Conservation (phyloP, 306 rosid species). For the Citrullus colocynthis region DNA sequence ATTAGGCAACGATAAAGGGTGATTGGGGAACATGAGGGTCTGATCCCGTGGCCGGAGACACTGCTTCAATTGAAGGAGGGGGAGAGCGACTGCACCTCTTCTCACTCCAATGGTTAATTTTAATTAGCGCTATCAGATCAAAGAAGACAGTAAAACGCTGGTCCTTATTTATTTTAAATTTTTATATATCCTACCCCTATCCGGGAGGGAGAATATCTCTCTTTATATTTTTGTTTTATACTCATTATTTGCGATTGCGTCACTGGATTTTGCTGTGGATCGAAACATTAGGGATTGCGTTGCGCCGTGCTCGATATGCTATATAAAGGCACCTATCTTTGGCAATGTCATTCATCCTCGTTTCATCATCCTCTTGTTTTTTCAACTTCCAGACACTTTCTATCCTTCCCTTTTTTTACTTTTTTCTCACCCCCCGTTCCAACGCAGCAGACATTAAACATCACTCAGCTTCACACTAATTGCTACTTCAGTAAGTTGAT, state of each 20-base stretch:
- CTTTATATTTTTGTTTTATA: not conserved
- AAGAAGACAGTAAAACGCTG: not conserved
- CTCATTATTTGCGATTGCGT: not conserved
- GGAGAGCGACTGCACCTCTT: not conserved
- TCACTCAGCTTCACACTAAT: not conserved
- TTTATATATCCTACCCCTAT: no score
- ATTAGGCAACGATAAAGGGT: not conserved
- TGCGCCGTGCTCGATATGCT: not conserved
- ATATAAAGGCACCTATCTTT: not conserved
- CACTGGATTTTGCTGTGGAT: not conserved
- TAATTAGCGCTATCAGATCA: not conserved
- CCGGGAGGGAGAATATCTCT: not conserved
- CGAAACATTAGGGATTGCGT: not conserved
- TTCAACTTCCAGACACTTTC: not conserved
- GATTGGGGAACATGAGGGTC: not conserved
- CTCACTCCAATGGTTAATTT: not conserved
- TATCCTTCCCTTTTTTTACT: not conserved
- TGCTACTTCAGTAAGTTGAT: not conserved
- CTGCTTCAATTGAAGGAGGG: no score
- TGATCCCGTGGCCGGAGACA: not conserved
- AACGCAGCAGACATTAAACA: not conserved
- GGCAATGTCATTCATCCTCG: not conserved
- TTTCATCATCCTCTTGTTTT: not conserved
- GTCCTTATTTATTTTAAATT: not conserved
- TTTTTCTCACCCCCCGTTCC: no score